Evolutionary conservation across 352 stramenopile genomes (phyloP).

Genomic region (Thraustotheca clavata): DNA sequence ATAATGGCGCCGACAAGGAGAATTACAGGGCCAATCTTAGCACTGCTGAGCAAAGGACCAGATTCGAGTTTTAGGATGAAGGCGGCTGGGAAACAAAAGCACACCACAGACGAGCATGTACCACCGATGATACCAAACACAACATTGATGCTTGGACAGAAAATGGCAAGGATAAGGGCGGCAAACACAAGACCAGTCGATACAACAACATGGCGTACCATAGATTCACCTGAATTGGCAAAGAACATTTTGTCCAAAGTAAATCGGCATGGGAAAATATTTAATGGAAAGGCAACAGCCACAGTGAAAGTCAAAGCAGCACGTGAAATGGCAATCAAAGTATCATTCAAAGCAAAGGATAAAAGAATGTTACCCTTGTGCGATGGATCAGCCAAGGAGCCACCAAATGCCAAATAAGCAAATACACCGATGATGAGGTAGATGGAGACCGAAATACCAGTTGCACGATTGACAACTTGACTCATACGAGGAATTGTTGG

Average conservation of each 20-base stretch:
- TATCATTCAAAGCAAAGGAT: slow-evolving; percentile 67
- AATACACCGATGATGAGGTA: slow-evolving; percentile 68
- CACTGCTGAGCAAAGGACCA: slow-evolving; percentile 50
- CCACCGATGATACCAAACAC: slow-evolving; percentile 82
- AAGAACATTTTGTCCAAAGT: slow-evolving; percentile 87
- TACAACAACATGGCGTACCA: slow-evolving; percentile 46
- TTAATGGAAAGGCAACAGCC: slow-evolving; percentile 71
- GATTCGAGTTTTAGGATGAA: slow-evolving; percentile 82
- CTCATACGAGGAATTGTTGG: slow-evolving; percentile 79
- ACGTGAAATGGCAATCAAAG: slow-evolving; percentile 65
- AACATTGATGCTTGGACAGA: slow-evolving; percentile 78
- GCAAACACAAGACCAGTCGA: slow-evolving; percentile 50
- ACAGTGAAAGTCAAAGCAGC: slow-evolving; percentile 78
- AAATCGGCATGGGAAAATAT: slow-evolving; percentile 83
- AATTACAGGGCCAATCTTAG: slow-evolving; percentile 64
- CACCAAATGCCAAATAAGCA: slow-evolving; percentile 71
- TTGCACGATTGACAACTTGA: slow-evolving; percentile 74
- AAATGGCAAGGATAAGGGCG: slow-evolving; percentile 66
- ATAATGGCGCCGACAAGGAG: slow-evolving; percentile 59
- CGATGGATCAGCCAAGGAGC: slow-evolving; percentile 46
- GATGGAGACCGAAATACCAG: slow-evolving; percentile 55
- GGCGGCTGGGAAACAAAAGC: slow-evolving; percentile 70
- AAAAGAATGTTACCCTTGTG: slow-evolving; percentile 79
- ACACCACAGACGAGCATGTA: slow-evolving; percentile 74
- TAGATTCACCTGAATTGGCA: slow-evolving; percentile 56